A percentile compares a stretch with the other conserved stretches of the same genome.
These are phyloP conservation scores for Ciborinia camelliae DNA, from an alignment of 2,329 filamentous ascomycete species.

Conservation along the genomic window DNA sequence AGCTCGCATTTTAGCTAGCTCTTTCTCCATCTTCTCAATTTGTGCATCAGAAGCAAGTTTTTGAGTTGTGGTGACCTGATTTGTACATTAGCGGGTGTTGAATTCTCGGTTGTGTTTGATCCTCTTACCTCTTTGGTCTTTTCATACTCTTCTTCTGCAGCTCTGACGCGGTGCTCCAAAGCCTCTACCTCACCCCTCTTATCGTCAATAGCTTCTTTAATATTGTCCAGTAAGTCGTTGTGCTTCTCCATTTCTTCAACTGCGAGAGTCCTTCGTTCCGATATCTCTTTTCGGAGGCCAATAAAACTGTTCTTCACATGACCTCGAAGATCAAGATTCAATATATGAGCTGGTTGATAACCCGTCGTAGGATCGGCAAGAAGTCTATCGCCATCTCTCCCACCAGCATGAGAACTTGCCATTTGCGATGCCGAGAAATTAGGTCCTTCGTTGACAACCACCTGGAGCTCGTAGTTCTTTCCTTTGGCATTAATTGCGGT, in stretches of 20 bases:
- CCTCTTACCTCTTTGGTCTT: slow-evolving; percentile 72
- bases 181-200: slow-evolving; percentile 91
- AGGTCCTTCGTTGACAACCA: slow-evolving; percentile 74
- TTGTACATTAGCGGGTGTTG: slow-evolving; percentile 20
- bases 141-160: slow-evolving; percentile 90
- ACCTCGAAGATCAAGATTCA: slow-evolving; percentile 85
- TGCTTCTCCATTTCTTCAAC: slow-evolving; percentile 93
- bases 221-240: slow-evolving; percentile 86
- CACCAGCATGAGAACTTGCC: slow-evolving; percentile 35
- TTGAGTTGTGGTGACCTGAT: slow-evolving; percentile 68
- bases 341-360: slow-evolving; percentile 83
- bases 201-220: slow-evolving; percentile 96
- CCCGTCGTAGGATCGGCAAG: slow-evolving; percentile 78
- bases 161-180: slow-evolving; percentile 80
- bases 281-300: slow-evolving; percentile 80
- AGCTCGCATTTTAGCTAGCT: slow-evolving; percentile 87
- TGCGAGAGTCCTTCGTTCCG: slow-evolving; percentile 76
- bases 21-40: slow-evolving; percentile 98
- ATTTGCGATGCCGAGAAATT: slow-evolving; percentile 69
- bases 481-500: slow-evolving; percentile 84
- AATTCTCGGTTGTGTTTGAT: not conserved
- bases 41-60: slow-evolving; percentile 87
- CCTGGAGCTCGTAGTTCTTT: slow-evolving; percentile 75
- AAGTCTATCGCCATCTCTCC: slow-evolving; percentile 65
- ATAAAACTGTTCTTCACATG: slow-evolving; percentile 76